Base-by-base conservation (phyloP, 345 rosid species). In the Eucalyptus tenuipes region DNA sequence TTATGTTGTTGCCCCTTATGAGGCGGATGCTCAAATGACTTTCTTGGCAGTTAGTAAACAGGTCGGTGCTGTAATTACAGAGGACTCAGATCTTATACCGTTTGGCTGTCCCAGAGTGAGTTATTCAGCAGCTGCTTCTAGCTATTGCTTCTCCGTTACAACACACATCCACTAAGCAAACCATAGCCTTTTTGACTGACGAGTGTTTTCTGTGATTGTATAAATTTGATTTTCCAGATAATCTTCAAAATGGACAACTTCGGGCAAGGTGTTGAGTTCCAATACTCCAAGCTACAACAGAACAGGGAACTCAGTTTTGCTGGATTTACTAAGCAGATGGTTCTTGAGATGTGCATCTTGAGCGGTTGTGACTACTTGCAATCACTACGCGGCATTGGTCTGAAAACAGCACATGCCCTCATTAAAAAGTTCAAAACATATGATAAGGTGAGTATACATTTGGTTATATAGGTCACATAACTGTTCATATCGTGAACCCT, bases 21-120 rank as follows among this genome's bases (percentile, higher is more conserved):
- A 98, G 91, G 99, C 99, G 31, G 99, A 98, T 96, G 98, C 99
- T 44, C 98, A 98, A 88, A 97, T 98, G 99, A 92, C 99, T 61
- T 98, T 95, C 90, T 93, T 98, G 93, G 98, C 97, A n/a, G 66
- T 94, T 86, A 93, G 93, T 90, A 94, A 94, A 87, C 97, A 95
- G 89, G 99, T 95, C 80, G 98, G 95, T 93, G 99, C 97, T 6
- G 94, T 98, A 50, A 94, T 98, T 88, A 97, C 99, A 2, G 99
- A 98, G 93, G 99, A 98, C 92, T 98, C 99, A 68, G 99, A 98
- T 94, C 97, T 98, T 79, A 95, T 98, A 94, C 97, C 99, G 48
- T 98, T 97, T 93, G 99, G 99, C 88, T 96, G 98, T 92, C 96
- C 97, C 57, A 94, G 98, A 93, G 99, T 98, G 93, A 95, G 99